phyloP scores from a whole-genome alignment of 2,329 filamentous ascomycete species.

The Pyricularia sp. region DNA sequence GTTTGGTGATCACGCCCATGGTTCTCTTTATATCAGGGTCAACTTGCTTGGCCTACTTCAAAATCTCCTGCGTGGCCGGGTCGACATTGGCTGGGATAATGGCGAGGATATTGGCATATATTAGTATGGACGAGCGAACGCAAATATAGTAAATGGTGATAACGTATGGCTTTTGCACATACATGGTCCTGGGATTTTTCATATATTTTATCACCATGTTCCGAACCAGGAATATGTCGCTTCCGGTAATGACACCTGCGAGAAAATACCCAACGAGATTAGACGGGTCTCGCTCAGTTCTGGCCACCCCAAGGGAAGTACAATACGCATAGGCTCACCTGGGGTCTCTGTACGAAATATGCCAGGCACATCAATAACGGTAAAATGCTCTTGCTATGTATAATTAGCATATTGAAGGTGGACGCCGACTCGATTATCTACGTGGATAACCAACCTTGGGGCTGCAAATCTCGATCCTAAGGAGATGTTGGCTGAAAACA shows the following conservation, averaged over 20 bases:
- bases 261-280: background rate
- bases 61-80: slow-evolving; percentile 27
- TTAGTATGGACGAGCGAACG: background rate
- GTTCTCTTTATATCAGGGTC: slow-evolving; percentile 32
- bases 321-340: background rate
- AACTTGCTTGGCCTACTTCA: slow-evolving; percentile 24
- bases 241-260: slow-evolving; percentile 30
- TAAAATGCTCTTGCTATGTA: slow-evolving; percentile 32
- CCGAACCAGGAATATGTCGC: slow-evolving; percentile 34
- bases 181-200: slow-evolving; percentile 27
- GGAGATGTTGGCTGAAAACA: slow-evolving; percentile 35
- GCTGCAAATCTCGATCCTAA: slow-evolving; percentile 34
- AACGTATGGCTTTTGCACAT: background rate
- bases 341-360: slow-evolving; percentile 33
- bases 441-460: slow-evolving; percentile 20
- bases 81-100: slow-evolving; percentile 30
- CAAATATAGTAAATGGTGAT: no score
- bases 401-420: background rate
- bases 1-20: slow-evolving; percentile 46
- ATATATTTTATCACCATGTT: slow-evolving; percentile 39
- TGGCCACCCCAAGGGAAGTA: background rate
- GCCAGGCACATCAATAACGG: slow-evolving; percentile 44
- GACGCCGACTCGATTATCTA: background rate
- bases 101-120: slow-evolving; percentile 40
- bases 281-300: background rate